Evolutionary conservation across 2,329 filamentous ascomycete genomes (phyloP).

Genomic region (Dactylonectria macrodidyma): DNA sequence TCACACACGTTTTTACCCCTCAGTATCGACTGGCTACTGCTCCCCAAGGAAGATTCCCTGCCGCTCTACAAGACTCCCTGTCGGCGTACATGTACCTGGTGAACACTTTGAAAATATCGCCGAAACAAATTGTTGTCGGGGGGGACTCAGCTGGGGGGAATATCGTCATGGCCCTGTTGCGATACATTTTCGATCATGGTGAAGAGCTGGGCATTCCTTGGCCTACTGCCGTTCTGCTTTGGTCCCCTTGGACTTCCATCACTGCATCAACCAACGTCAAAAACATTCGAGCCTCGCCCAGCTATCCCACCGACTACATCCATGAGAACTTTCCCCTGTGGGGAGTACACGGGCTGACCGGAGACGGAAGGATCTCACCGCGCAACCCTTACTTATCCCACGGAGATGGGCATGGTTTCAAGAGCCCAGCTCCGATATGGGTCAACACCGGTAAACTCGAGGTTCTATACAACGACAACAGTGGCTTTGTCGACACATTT

Average conservation of each 20-base stretch:
- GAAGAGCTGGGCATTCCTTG: conserved; percentile 7
- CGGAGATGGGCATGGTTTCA: too few species aligned
- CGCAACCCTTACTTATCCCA: too few species aligned
- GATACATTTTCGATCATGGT: conserved; percentile 1
- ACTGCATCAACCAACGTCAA: not conserved
- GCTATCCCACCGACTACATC: not conserved
- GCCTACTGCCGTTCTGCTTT: not conserved
- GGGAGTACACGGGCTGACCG: too few species aligned
- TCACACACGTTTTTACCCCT: not conserved
- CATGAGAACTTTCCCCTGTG: too few species aligned
- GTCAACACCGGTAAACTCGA: not conserved
- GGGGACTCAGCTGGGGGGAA: conserved; percentile 15
- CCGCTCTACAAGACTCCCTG: conserved; percentile 8
- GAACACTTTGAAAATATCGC: not conserved
- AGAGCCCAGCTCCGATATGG: conserved; percentile 3
- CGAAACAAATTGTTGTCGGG: conserved; percentile 1
- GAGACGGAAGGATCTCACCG: too few species aligned
- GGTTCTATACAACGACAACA: not conserved
- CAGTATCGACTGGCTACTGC: conserved; percentile 7
- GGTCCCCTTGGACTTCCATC: conserved; percentile 13
- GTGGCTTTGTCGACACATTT: not conserved
- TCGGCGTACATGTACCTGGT: conserved; percentile 3
- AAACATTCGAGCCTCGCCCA: not conserved
- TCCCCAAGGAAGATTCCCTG: conserved; percentile 1
- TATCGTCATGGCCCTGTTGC: not conserved